Percentiles rank a stretch among this genome's conserved stretches.
These are phyloP conservation scores for Albophoma yamanashiensis DNA, from an alignment of 2,329 filamentous ascomycete genomes.

Conservation along the genomic window DNA sequence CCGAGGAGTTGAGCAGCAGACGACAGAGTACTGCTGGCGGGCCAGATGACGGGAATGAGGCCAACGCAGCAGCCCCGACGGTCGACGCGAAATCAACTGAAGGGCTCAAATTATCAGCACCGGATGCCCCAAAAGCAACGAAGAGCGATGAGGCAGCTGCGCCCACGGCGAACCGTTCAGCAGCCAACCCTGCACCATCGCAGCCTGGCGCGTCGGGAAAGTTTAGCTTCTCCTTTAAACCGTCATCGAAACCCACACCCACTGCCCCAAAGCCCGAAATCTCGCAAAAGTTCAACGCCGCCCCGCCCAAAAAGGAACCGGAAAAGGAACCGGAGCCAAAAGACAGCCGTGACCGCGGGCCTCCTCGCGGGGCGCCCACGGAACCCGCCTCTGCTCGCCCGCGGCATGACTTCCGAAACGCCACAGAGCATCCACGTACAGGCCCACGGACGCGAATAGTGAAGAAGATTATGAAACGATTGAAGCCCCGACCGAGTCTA, in stretches of 20 bases:
- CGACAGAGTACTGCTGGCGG: slow-evolving; percentile 7
- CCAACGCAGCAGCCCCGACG: slow-evolving; percentile 7
- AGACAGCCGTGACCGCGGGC: slow-evolving; percentile 30
- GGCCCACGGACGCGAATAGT: slow-evolving; percentile 49
- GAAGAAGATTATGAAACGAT: slow-evolving; percentile 57
- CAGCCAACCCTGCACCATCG: slow-evolving; percentile 36
- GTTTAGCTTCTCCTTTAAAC: slow-evolving; percentile 91
- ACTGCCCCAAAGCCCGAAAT: slow-evolving; percentile 54
- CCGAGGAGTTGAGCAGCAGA: slow-evolving; percentile 8
- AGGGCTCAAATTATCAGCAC: neutral
- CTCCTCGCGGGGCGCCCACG: slow-evolving; percentile 38
- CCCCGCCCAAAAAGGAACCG: slow-evolving; percentile 35
- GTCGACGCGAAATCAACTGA: neutral
- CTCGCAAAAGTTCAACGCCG: slow-evolving; percentile 57
- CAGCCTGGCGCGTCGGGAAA: slow-evolving; percentile 46
- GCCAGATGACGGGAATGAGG: slow-evolving; percentile 7
- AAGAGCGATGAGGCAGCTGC: slow-evolving; percentile 2
- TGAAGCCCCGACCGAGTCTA: slow-evolving; percentile 62
- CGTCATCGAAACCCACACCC: slow-evolving; percentile 47
- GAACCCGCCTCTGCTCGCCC: slow-evolving; percentile 41
- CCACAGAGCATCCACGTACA: slow-evolving; percentile 22
- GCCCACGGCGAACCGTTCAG: neutral
- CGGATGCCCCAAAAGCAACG: neutral
- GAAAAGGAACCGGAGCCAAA: slow-evolving; percentile 17
- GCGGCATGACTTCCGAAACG: slow-evolving; percentile 19